A percentile compares a stretch with the other conserved stretches of the same genome.
These are phyloP conservation scores for Leishmania mexicana DNA, from an alignment of 208 protist species.

Conservation along the genomic window DNA sequence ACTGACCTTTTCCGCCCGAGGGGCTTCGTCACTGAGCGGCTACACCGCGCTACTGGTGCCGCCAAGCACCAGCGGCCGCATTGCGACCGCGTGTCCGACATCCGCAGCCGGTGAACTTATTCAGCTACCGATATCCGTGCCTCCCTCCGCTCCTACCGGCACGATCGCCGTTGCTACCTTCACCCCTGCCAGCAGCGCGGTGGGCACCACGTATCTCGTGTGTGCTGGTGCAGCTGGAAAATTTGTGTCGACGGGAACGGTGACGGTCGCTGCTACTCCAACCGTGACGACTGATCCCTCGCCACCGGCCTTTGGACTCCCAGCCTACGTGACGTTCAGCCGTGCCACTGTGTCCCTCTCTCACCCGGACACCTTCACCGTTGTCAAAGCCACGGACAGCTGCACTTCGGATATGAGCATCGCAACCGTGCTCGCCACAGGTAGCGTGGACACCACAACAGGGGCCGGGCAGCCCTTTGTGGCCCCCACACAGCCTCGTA, in stretches of 20 bases:
- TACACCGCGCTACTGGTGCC: conserved; percentile 25
- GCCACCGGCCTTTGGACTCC: conserved; percentile 28
- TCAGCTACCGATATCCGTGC: conserved; percentile 24
- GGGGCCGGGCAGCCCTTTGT: conserved; percentile 34
- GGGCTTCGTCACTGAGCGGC: conserved; percentile 35
- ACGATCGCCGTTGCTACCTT: conserved; percentile 32
- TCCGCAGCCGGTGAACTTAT: conserved; percentile 5
- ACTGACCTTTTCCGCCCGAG: conserved; percentile 48
- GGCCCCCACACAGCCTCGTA: not conserved
- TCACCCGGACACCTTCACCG: conserved; percentile 34
- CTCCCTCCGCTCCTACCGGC: not conserved
- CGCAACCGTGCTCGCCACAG: conserved; percentile 23
- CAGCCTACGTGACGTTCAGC: conserved; percentile 36
- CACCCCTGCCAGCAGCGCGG: conserved; percentile 10
- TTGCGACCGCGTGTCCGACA: conserved; percentile 11
- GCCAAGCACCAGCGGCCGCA: not conserved
- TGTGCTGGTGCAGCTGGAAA: conserved; percentile 31
- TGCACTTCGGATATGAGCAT: conserved; percentile 21
- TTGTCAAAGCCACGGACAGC: conserved; percentile 28
- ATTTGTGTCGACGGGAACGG: conserved; percentile 33
- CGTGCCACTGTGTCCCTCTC: conserved; percentile 22
- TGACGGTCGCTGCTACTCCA: conserved; percentile 35
- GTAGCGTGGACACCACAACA: conserved; percentile 28
- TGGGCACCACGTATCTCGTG: conserved; percentile 33
- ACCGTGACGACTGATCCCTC: conserved; percentile 24